phyloP scores from a whole-genome alignment of 2,329 filamentous ascomycete genomes.

The Penicillium sp. region DNA sequence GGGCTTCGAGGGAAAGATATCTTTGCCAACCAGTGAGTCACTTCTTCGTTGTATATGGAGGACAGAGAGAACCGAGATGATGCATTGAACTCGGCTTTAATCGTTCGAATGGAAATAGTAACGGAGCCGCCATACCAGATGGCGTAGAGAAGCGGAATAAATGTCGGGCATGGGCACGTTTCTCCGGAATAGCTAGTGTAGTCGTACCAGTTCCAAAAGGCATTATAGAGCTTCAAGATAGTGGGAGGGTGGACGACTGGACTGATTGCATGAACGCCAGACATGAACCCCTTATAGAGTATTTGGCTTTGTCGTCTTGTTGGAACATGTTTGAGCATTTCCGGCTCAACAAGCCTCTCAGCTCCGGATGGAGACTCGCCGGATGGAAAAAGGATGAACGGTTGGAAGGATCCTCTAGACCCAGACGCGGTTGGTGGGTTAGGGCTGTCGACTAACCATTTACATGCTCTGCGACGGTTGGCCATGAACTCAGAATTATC shows the following conservation, averaged over 20 bases:
- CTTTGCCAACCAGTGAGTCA: constrained; percentile 43
- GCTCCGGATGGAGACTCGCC: constrained; percentile 36
- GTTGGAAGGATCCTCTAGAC: constrained; percentile 34
- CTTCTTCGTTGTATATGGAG: constrained; percentile 43
- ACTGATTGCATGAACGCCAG: constrained; percentile 47
- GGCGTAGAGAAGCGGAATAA: constrained; percentile 47
- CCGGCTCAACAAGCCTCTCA: constrained; percentile 35
- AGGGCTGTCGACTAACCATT: constrained; percentile 17
- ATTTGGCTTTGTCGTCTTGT: constrained; percentile 48
- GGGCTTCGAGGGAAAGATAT: constrained; percentile 48
- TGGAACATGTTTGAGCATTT: constrained; percentile 45
- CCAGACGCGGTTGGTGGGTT: constrained; percentile 7
- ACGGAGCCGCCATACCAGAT: constrained; percentile 52
- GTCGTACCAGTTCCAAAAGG: constrained; percentile 50
- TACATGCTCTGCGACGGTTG: constrained; percentile 21
- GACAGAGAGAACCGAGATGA: constrained; percentile 38
- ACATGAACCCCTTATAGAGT: constrained; percentile 49
- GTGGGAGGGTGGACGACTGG: constrained; percentile 47
- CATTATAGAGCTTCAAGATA: constrained; percentile 41
- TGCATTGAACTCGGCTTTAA: constrained; percentile 42
- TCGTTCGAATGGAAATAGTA: constrained; percentile 43
- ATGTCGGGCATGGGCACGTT: constrained; percentile 40
- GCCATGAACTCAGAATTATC: constrained; percentile 20
- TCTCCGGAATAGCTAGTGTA: constrained; percentile 37
- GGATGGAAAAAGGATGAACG: constrained; percentile 38